These are phyloP conservation scores for Colletotrichum plurivorum DNA, from an alignment of 2,329 filamentous ascomycete genomes.

Conservation along the genomic window DNA sequence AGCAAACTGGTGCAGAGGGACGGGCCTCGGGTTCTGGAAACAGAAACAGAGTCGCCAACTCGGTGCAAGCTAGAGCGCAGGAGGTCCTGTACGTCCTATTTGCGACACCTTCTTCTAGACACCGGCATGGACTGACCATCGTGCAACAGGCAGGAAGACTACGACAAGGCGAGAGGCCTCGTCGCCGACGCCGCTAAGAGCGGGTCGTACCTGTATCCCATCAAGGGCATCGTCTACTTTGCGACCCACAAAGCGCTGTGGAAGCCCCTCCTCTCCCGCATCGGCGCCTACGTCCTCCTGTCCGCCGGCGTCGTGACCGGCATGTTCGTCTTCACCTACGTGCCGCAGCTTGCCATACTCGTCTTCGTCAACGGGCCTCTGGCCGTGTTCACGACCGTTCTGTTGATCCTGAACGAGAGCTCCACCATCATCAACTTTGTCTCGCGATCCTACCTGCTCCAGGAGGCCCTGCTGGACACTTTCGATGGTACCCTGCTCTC, in stretches of 20 bases:
- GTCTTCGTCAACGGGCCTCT: slow-evolving; percentile 88
- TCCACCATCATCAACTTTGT: slow-evolving; percentile 70
- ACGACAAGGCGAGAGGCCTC: slow-evolving; percentile 73
- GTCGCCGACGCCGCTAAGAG: slow-evolving; percentile 80
- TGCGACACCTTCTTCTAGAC: too few species aligned
- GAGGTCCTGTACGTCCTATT: slow-evolving; percentile 60
- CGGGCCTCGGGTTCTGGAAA: slow-evolving; percentile 19
- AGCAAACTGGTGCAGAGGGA: slow-evolving; percentile 25
- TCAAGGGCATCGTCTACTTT: slow-evolving; percentile 78
- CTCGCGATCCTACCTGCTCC: slow-evolving; percentile 80
- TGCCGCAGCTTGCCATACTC: slow-evolving; percentile 86
- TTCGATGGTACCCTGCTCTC: slow-evolving; percentile 82
- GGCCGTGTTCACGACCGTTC: slow-evolving; percentile 79
- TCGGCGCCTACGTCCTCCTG: slow-evolving; percentile 76
- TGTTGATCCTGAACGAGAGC: slow-evolving; percentile 77
- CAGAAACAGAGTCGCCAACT: slow-evolving; percentile 50
- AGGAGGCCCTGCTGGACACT: slow-evolving; percentile 87
- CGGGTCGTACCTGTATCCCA: slow-evolving; percentile 80
- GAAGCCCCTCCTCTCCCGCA: slow-evolving; percentile 69
- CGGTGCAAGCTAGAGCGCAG: slow-evolving; percentile 62
- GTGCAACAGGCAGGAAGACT: slow-evolving; percentile 74
- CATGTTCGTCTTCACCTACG: slow-evolving; percentile 92
- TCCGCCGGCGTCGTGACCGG: slow-evolving; percentile 79
- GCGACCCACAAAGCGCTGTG: slow-evolving; percentile 68
- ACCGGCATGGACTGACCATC: slow-evolving; percentile 30